Base-by-base conservation (phyloP, 805 yeast genomes). In the Saccharomycopsis amapae region DNA sequence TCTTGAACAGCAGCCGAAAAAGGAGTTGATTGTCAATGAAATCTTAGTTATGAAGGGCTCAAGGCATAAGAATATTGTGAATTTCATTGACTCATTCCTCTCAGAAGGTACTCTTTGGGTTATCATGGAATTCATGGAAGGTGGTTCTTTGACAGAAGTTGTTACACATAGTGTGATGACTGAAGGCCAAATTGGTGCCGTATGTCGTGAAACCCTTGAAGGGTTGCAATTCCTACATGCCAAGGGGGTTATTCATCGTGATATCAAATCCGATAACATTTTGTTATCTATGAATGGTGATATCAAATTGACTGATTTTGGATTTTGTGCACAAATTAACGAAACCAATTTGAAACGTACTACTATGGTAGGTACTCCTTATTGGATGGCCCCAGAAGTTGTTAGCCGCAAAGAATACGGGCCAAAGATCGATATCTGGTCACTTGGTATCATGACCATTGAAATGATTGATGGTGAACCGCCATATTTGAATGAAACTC, bases 371-470 rank as follows among this genome's bases (percentile, higher is more conserved):
- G 98, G 98, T 12, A 93, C 98, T 0, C 98, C 98, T 7, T 93
- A 93, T 62, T 93, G 98, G 98, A 93, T 93, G 98, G 98, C 98
- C 0, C 98, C 98, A 1, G 98, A 93, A 62, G 96, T 93, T 44
- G 96, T 93, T 23, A 79, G 89, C n/a, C 76, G 94, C 55, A 89
- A 89, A 62, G 96, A 89, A 59, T 93, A 93, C 61, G 97, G 95
- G 22, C 94, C 95, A 38, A 89, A 93, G 62, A 96, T 93, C 39
- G 98, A 93, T 65, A 81, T 93, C 42, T 93, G 98, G 98, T 87
- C 96, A 5, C 67, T 93, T 51, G 98, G 98, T 54, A 93, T 93
- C 53, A 93, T 93, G 97, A 81, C 86, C 17, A 93, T 93, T 58
- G 98, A 93, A 65, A 90, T 93, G 97, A 86, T 93, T 55, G 97